Base-by-base conservation (phyloP, 129 eudicot genomes). In the Flaveria linearis region DNA sequence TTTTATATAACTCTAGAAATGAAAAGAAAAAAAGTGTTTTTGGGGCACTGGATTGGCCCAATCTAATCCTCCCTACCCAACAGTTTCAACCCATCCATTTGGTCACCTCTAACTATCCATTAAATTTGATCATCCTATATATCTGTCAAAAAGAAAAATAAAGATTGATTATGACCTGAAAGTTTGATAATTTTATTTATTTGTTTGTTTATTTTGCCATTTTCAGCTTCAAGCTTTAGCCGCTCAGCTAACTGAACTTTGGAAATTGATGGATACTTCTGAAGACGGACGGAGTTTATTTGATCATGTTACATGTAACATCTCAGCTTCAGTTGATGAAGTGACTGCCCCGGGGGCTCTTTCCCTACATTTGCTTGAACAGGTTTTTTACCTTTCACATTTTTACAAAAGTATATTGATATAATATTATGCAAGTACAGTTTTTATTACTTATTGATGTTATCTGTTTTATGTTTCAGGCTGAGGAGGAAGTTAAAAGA, bases 261-360 rank as follows among this genome's bases (percentile, higher is more conserved):
- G 99, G 99, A 87, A 91, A 85, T 81, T 95, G 84, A 95, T 95
- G 99, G 99, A 95, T 73, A 80, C 99, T 47, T 73, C 94, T 18
- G 80, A 86, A 77, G 99, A 91, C 71, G 99, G 89, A 43, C 83
- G 96, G 33, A 81, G 85, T 36, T 80, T 95, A 67, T 95, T 91
- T 87, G 92, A 91, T 74, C 99, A 95, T 72, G 92, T 95, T 56
- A 95, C 97, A 6, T 87, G 96, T 76, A 87, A 89, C 66, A 71
- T 89, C 26, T 87, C 97, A 22, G 90, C 90, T 81, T 86, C 94
- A 49, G 96, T 95, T 26, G 97, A 95, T 75, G 91, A 91, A 83
- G 96, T 95, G 23, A 88, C 76, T 47, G 50, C 78, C 73, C 94
- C 96, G 7, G 99, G 99, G 62, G 96, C 99, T 43, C 97, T 95